Conservation (phyloP, 257 asterid genomes). For the Jaltomata sinuosa region DNA sequence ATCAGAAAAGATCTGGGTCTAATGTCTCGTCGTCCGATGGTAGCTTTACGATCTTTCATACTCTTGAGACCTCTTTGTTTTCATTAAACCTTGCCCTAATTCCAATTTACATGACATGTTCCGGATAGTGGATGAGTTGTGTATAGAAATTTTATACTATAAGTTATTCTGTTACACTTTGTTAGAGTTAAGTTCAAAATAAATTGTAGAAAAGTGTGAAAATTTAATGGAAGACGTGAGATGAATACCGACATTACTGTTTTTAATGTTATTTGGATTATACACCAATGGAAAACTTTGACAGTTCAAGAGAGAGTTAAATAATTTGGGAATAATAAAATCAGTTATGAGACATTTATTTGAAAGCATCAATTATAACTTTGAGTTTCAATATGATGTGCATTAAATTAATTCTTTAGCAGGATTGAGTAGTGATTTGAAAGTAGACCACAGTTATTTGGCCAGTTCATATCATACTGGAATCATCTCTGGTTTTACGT, state of each 20-base stretch:
- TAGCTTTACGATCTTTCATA: not conserved
- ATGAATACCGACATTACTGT: not conserved
- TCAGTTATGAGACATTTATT: not conserved
- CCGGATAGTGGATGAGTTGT: not conserved
- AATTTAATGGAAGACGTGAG: not conserved
- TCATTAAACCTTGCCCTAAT: not conserved
- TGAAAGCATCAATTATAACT: not conserved
- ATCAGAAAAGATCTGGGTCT: conserved; percentile 25
- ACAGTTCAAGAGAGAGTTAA: not conserved
- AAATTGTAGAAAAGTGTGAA: not conserved
- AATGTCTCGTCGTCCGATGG: conserved; percentile 18
- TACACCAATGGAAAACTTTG: not conserved
- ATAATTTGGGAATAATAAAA: not conserved
- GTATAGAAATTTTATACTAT: not conserved
- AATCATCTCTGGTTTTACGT: conserved; percentile 67
- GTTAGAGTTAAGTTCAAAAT: not conserved
- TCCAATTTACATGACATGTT: not conserved
- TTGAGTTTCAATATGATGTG: not conserved
- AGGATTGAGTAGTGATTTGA: conserved; percentile 30
- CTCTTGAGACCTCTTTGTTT: not conserved
- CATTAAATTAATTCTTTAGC: not conserved
- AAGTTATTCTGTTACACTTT: not conserved
- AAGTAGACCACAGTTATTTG: conserved; percentile 65
- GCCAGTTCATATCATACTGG: conserved; percentile 93
- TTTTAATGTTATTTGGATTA: not conserved